Percentiles rank a stretch among this genome's conserved stretches.
phyloP scores from a whole-genome alignment of 805 yeast species.

The Teunomyces atbi region DNA sequence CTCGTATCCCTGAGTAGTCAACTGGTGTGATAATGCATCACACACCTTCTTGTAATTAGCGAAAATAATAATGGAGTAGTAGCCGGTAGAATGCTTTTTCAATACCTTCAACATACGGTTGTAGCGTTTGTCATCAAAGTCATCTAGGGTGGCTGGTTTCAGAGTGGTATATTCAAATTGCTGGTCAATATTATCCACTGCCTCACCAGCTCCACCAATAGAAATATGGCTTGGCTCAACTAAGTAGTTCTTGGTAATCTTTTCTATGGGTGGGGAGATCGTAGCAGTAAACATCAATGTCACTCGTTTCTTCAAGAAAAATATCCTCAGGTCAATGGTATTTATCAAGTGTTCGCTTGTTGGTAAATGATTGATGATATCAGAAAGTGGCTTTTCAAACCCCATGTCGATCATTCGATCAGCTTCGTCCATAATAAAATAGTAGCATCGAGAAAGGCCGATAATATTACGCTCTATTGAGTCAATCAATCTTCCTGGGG shows the following conservation, averaged over 20 bases:
- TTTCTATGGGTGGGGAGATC: slow-evolving; percentile 71
- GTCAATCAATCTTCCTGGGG: slow-evolving; percentile 91
- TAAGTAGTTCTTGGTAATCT: slow-evolving; percentile 62
- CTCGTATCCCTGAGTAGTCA: slow-evolving; percentile 40
- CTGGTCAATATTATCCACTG: slow-evolving; percentile 70
- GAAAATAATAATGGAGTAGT: slow-evolving; percentile 62
- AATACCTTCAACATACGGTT: slow-evolving; percentile 40
- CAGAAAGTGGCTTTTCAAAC: slow-evolving; percentile 74
- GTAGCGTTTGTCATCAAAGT: slow-evolving; percentile 37
- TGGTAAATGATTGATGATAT: slow-evolving; percentile 58
- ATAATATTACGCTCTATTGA: slow-evolving; percentile 68
- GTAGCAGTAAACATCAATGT: slow-evolving; percentile 96
- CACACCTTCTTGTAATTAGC: slow-evolving; percentile 75
- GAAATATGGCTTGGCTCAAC: slow-evolving; percentile 59
- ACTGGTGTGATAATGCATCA: slow-evolving; percentile 57
- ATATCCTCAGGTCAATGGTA: slow-evolving; percentile 39
- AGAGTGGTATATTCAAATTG: slow-evolving; percentile 43
- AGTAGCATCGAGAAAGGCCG: slow-evolving; percentile 58
- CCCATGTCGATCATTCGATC: slow-evolving; percentile 96
- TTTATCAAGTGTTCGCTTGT: slow-evolving; percentile 21
- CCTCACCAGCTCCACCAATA: slow-evolving; percentile 66
- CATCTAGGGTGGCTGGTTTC: slow-evolving; percentile 19
- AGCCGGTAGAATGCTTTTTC: slow-evolving; percentile 40
- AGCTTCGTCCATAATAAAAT: slow-evolving; percentile 86
- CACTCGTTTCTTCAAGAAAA: slow-evolving; percentile 40